Base-by-base conservation (phyloP, 495 filamentous ascomycete species). In the Platismatia glauca region DNA sequence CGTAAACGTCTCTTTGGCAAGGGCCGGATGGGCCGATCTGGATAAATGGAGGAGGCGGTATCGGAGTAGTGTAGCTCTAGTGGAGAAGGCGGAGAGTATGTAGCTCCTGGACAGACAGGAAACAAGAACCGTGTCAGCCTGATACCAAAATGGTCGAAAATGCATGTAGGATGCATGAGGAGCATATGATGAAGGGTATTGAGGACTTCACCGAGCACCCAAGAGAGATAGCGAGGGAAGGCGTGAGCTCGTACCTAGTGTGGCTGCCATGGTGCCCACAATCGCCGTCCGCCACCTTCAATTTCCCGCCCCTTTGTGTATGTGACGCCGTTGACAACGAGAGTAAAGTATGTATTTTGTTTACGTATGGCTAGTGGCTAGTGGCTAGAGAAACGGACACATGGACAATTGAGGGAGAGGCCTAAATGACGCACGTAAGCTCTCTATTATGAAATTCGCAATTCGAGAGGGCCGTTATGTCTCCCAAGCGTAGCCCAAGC, bases 11-110 rank as follows among this genome's bases (percentile, higher is more conserved):
- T 85, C 75, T 88, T 94, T 38, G 95, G 95, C 59, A 99, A 80
- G 56, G 95, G 95, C 46, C 91, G 89, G 70, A 99, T 97, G 61
- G 91, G 87, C 68, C 95, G 85, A 68, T 95, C 89, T 65, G 90
- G 89, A 70, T 89, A 94, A 66, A 89, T 73, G 38, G 86, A 79
- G 57, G 91, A 91, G 58, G 80, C 78, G 55, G 87, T 85, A 73
- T 94, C 89, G 68, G 87, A 80, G 72, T 86, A 62, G 15, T 66
- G 64, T 24, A 67, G n/a, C 18, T 44, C 68, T 46, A 62, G 34
- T n/a, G 63, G 64, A 35, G 66, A 65, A 34, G 64, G 64, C 13
- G 68, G 61, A 18, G 68, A 66, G 58, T 70, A 70, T 46, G 58
- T 48, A 13, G 50, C 34, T 53, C 37, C 62, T 66, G 53, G 35